These are phyloP conservation scores for Boletus vinaceobasis DNA, from an alignment of 768 basidiomycete genomes.

Conservation along the genomic window DNA sequence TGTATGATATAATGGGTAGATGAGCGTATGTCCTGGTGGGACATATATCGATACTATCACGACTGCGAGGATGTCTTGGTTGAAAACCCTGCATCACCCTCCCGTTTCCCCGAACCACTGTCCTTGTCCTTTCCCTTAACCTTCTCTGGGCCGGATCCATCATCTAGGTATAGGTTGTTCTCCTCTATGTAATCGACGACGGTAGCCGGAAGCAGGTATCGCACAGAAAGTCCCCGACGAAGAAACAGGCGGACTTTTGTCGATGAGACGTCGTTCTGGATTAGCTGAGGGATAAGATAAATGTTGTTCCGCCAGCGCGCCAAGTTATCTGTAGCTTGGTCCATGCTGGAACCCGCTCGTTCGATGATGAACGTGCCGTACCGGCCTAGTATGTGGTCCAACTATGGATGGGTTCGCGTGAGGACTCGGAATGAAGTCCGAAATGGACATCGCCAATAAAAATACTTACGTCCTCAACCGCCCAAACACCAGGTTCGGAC, in stretches of 20 bases:
- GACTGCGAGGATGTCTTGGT: slow-evolving; percentile 10
- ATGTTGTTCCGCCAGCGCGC: slow-evolving; percentile 81
- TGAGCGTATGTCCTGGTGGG: neutral
- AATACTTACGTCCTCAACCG: slow-evolving; percentile 80
- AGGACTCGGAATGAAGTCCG: slow-evolving; percentile 12
- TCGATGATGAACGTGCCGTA: slow-evolving; percentile 96
- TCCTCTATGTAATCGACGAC: slow-evolving; percentile 95
- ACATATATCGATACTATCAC: neutral
- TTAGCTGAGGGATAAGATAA: slow-evolving; percentile 87
- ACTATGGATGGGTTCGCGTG: slow-evolving; percentile 41
- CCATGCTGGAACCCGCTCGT: slow-evolving; percentile 89
- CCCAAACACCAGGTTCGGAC: slow-evolving; percentile 98
- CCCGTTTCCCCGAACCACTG: slow-evolving; percentile 25
- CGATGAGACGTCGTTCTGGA: slow-evolving; percentile 96
- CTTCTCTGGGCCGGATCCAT: slow-evolving; percentile 36
- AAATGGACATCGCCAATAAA: neutral
- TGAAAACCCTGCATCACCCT: slow-evolving; percentile 15
- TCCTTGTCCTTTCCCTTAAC: slow-evolving; percentile 40
- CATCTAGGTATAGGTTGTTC: slow-evolving; percentile 72
- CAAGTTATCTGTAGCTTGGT: slow-evolving; percentile 71
- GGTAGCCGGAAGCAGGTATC: slow-evolving; percentile 85
- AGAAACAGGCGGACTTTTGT: slow-evolving; percentile 87
- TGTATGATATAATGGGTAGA: neutral
- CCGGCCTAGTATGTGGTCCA: slow-evolving; percentile 93
- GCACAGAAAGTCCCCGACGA: slow-evolving; percentile 74